Percentiles rank a stretch among this genome's conserved stretches.
Conservation (phyloP, 441 rosid genomes). For the Populus trichocarpa region DNA sequence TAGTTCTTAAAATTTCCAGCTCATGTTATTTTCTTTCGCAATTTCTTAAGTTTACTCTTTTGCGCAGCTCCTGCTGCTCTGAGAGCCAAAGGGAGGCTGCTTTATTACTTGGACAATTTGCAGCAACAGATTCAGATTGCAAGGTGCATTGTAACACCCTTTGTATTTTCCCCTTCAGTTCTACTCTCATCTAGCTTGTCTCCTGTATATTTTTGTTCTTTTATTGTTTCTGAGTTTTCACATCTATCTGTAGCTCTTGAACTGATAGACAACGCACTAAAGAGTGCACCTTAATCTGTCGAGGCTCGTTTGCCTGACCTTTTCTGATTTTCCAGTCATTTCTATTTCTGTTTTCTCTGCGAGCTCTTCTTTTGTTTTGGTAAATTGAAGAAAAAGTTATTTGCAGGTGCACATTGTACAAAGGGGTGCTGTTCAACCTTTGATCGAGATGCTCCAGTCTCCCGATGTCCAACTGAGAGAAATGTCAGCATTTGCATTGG, state of each 20-base stretch:
- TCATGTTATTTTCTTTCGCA: not conserved
- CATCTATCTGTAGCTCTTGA: not conserved
- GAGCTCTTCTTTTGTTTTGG: not conserved
- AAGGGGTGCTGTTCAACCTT: conserved; percentile 94
- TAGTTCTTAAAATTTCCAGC: not conserved
- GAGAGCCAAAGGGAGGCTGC: conserved; percentile 99
- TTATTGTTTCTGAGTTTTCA: not conserved
- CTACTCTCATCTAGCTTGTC: not conserved
- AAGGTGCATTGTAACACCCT: conserved; percentile 52
- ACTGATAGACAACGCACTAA: not conserved
- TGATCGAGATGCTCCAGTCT: conserved; percentile 94
- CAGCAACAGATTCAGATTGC: conserved; percentile 97
- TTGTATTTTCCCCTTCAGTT: not conserved
- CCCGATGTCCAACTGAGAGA: conserved; percentile 88
- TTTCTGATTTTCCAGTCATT: conserved; percentile 5
- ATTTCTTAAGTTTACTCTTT: conserved; percentile 12
- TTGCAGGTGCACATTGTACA: conserved; percentile 96
- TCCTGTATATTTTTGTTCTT: not conserved
- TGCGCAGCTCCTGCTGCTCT: conserved; percentile 80
- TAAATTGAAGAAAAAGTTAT: conserved; percentile 7
- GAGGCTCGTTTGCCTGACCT: conserved; percentile 1
- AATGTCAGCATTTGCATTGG: conserved; percentile 99
- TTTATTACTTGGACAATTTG: conserved; percentile 95
- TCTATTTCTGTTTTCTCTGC: not conserved
- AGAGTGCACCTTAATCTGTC: not conserved